These are phyloP conservation scores for Trichoderma sp. DNA, from an alignment of 2,329 filamentous ascomycete genomes.

Conservation along the genomic window DNA sequence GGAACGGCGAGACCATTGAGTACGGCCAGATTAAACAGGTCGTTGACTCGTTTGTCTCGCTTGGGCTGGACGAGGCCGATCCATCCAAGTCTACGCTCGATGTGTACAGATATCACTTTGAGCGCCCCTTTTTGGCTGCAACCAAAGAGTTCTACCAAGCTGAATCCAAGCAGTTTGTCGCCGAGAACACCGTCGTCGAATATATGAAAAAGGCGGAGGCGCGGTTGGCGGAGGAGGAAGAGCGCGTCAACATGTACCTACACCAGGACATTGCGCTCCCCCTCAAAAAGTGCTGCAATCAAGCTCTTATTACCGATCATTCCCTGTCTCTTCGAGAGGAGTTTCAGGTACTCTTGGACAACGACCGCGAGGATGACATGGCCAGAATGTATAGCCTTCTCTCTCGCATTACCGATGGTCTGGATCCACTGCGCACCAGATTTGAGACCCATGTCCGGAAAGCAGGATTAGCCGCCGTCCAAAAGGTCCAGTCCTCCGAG, in stretches of 20 bases:
- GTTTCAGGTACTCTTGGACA: constrained; percentile 90
- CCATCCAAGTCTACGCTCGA: constrained; percentile 91
- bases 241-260: constrained; percentile 86
- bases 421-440: constrained; percentile 79
- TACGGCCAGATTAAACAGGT: constrained; percentile 96
- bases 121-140: constrained; percentile 83
- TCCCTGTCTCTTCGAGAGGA: constrained; percentile 84
- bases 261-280: constrained; percentile 83
- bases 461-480: constrained; percentile 80
- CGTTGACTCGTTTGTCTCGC: constrained; percentile 91
- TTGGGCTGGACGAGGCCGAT: constrained; percentile 91
- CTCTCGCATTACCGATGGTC: constrained; percentile 81
- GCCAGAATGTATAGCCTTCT: constrained; percentile 93
- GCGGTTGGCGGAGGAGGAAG: constrained; percentile 87
- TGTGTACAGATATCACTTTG: constrained; percentile 89
- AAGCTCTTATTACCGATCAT: constrained; percentile 85
- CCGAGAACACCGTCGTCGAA: constrained; percentile 95
- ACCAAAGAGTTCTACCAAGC: constrained; percentile 84
- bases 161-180: constrained; percentile 91
- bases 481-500: constrained; percentile 82
- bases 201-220: constrained; percentile 99
- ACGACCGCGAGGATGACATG: constrained; percentile 93
- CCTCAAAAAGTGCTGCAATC: constrained; percentile 83
- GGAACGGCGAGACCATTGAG: constrained; percentile 96
- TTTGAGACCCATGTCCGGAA: constrained; percentile 94